Base-by-base conservation (phyloP, 257 asterid species). In the Penstemon davidsonii region DNA sequence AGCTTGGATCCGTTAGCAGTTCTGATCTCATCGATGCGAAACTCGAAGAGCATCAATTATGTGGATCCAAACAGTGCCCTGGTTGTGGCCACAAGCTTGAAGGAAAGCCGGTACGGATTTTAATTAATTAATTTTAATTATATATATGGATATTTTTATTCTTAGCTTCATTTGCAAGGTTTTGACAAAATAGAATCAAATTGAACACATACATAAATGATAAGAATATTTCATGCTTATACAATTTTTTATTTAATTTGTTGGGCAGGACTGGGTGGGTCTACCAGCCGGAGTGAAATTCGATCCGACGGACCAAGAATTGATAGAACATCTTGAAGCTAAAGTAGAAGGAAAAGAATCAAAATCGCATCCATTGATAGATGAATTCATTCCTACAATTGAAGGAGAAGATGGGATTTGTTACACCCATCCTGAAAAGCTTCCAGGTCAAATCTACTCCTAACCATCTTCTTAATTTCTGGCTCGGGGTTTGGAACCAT, bases 81-180 rank as follows among this genome's bases (percentile, higher is more conserved):
- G 89, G 96, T 71, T 94, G 99, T 66, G 99, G 99, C 8, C 99
- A 91, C 84, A 91, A 82, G 79, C 92, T 94, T 7, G 89, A 94
- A 78, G 93, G 86, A 40, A 94, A 91, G 73, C 95, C 96, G 87
- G 99, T 94, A 84, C 63, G 74, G 39, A 43, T 53, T 43, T 60
- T 39, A 36, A 19, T 25, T 25, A 10, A 13, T 54, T 40, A 51
- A n/a, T 55, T 37, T 5, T 7, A 3, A 46, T 41, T 55, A 19
- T 37, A 42, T 33, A 49, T 25, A 25, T 25, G 33, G 3, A 25
- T 25, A 25, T 25, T 25, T 25, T 62, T 82, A 82, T 83, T 80
- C 88, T 75, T 81, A 58, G 76, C 86, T 84, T 85, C 83, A 36
- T 51, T 51, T 53, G 37, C 69, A 85, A 75, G 60, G 67, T 68